These are phyloP conservation scores for Endocarpon pusillum DNA, from an alignment of 495 filamentous ascomycete genomes.

Conservation along the genomic window DNA sequence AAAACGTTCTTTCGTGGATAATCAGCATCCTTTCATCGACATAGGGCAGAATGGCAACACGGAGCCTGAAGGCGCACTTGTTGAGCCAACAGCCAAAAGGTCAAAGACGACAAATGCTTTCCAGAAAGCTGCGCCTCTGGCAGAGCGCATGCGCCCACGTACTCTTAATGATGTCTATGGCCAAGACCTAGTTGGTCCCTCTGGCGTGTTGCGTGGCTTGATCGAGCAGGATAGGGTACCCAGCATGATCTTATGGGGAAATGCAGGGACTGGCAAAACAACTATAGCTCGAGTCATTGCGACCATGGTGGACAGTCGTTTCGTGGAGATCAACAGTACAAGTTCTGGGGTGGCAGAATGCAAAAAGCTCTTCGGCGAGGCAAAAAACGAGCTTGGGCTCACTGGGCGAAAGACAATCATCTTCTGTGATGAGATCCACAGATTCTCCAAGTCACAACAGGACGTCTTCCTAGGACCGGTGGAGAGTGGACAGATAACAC, in stretches of 20 bases:
- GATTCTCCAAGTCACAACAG: conserved; percentile 85
- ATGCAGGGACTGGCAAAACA: conserved; percentile 86
- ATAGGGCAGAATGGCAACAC: conserved; percentile 2
- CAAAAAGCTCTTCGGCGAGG: conserved; percentile 86
- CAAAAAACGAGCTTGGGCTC: conserved; percentile 60
- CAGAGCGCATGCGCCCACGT: conserved; percentile 82
- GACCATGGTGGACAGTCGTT: conserved; percentile 59
- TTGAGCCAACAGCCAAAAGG: conserved; percentile 33
- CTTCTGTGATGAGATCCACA: conserved; percentile 95
- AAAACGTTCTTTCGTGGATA: no score
- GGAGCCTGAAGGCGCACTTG: conserved; percentile 2
- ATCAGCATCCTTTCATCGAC: no score
- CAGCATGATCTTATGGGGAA: conserved; percentile 91
- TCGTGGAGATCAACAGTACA: conserved; percentile 93
- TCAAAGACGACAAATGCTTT: conserved; percentile 39
- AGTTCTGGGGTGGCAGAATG: conserved; percentile 79
- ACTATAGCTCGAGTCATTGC: conserved; percentile 91
- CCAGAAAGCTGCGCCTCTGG: conserved; percentile 62
- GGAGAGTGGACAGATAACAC: conserved; percentile 73
- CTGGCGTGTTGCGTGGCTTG: conserved; percentile 72
- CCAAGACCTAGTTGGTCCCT: conserved; percentile 74
- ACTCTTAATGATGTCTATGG: conserved; percentile 76
- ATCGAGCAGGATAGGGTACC: conserved; percentile 79
- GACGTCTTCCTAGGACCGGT: conserved; percentile 91
- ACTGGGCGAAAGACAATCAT: conserved; percentile 87